Evolutionary conservation across 139 green algal genomes (phyloP).

Genomic region (Astrephomene gubernaculifera): DNA sequence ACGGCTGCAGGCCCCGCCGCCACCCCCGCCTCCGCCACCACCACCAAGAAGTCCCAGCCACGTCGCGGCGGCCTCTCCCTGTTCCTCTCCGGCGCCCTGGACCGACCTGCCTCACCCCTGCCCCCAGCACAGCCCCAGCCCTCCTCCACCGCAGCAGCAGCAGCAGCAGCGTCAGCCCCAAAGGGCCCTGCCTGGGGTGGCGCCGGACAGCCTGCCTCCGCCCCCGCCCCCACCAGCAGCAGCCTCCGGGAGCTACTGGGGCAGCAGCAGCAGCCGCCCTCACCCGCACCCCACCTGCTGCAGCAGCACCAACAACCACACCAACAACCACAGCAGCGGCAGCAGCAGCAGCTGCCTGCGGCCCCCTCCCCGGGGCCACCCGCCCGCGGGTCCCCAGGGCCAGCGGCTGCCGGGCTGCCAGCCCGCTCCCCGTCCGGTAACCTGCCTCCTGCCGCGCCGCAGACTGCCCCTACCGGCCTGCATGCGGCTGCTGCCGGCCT

Average conservation of each 20-base stretch:
- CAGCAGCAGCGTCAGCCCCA: not conserved
- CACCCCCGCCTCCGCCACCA: not conserved
- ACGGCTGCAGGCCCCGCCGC: not conserved
- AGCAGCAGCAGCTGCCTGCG: not conserved
- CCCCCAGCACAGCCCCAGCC: not conserved
- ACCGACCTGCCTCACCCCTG: slow-evolving; percentile 24
- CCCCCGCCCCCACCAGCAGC: not conserved
- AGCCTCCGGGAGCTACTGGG: slow-evolving; percentile 27
- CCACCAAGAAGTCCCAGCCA: slow-evolving; percentile 11
- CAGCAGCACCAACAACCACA: no score
- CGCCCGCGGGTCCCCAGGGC: not conserved
- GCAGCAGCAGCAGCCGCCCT: not conserved
- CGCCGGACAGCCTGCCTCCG: not conserved
- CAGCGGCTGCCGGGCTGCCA: not conserved
- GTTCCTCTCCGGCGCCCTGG: slow-evolving; percentile 77
- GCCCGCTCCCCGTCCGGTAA: slow-evolving; percentile 12
- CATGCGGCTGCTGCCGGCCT: not conserved
- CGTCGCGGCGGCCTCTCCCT: slow-evolving; percentile 77
- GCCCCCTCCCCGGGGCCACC: not conserved
- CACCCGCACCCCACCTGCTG: not conserved
- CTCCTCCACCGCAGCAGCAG: not conserved
- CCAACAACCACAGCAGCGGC: not conserved
- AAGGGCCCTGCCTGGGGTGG: slow-evolving; percentile 56
- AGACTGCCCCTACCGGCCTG: no score
- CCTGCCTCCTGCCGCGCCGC: no score